Conservation (phyloP, 805 yeast species). For the Ogataea corticis region DNA sequence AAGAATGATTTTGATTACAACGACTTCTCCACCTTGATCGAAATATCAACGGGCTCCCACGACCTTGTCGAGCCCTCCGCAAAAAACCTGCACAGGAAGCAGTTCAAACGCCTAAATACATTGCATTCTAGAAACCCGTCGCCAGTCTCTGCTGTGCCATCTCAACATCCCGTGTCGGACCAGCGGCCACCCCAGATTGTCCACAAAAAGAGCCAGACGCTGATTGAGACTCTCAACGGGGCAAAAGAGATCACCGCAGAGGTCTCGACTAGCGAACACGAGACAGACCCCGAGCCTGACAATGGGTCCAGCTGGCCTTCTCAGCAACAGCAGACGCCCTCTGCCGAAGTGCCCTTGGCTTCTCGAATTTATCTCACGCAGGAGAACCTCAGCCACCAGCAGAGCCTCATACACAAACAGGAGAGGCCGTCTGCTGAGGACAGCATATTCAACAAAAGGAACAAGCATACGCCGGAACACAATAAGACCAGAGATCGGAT, state of each 20-base stretch:
- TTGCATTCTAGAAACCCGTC: conserved; percentile 1
- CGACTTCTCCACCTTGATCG: conserved; percentile 32
- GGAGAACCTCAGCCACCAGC: conserved; percentile 18
- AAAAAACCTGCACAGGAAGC: background rate
- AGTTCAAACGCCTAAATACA: background rate
- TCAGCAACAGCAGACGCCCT: no score
- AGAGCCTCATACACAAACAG: conserved; percentile 12
- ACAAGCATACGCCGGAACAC: background rate
- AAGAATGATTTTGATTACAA: conserved; percentile 23
- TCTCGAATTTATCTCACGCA: conserved; percentile 17
- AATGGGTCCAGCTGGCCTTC: no score
- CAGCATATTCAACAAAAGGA: background rate
- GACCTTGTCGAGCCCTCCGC: conserved; percentile 2
- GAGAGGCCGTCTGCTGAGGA: background rate
- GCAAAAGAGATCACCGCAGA: conserved; percentile 31
- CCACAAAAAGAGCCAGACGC: conserved; percentile 15
- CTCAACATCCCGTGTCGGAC: background rate
- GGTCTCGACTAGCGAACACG: conserved; percentile 27
- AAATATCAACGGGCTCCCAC: conserved; percentile 26
- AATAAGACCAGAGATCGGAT: conserved; percentile 20
- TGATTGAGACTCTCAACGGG: conserved; percentile 18
- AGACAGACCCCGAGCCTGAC: conserved; percentile 18
- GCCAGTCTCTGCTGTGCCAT: conserved; percentile 1
- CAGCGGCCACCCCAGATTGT: no score
- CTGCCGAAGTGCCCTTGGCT: conserved; percentile 10